These are phyloP conservation scores for Mycena haematopus DNA, from an alignment of 768 basidiomycete genomes.

Conservation along the genomic window DNA sequence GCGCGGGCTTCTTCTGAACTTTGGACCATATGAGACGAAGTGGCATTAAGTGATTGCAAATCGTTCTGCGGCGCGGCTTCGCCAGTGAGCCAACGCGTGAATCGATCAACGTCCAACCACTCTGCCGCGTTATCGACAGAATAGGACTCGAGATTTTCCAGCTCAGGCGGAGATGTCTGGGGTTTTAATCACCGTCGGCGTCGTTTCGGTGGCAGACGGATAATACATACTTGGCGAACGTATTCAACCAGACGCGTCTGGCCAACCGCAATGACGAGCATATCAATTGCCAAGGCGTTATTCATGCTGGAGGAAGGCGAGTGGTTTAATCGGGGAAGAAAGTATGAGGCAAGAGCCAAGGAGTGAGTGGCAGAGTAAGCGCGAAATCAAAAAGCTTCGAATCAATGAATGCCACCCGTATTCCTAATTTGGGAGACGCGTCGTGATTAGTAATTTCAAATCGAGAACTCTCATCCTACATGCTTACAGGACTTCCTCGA, in stretches of 20 bases:
- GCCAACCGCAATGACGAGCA: slow-evolving; percentile 24
- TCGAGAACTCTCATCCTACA: neutral
- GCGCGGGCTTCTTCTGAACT: neutral
- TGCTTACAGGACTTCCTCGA: neutral
- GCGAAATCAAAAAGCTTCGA: neutral
- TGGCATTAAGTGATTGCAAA: neutral
- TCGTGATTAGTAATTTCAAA: neutral
- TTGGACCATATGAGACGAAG: neutral
- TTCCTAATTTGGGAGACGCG: slow-evolving; percentile 2
- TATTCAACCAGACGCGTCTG: slow-evolving; percentile 25
- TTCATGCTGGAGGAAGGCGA: slow-evolving; percentile 4
- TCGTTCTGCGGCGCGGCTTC: neutral
- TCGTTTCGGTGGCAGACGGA: neutral
- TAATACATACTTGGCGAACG: slow-evolving; percentile 16
- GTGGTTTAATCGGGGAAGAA: neutral
- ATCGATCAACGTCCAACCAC: slow-evolving; percentile 24
- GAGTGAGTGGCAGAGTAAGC: neutral
- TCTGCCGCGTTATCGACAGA: slow-evolving; percentile 17
- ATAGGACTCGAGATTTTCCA: slow-evolving; percentile 1
- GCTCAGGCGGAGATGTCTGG: slow-evolving; percentile 18
- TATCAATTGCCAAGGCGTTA: slow-evolving; percentile 12
- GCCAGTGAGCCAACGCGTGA: slow-evolving; percentile 17
- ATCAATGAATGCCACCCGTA: neutral
- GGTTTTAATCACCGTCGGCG: neutral
- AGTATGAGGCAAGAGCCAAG: neutral